Base-by-base conservation (phyloP, 441 rosid species). In the Pelargonium fulgidum region DNA sequence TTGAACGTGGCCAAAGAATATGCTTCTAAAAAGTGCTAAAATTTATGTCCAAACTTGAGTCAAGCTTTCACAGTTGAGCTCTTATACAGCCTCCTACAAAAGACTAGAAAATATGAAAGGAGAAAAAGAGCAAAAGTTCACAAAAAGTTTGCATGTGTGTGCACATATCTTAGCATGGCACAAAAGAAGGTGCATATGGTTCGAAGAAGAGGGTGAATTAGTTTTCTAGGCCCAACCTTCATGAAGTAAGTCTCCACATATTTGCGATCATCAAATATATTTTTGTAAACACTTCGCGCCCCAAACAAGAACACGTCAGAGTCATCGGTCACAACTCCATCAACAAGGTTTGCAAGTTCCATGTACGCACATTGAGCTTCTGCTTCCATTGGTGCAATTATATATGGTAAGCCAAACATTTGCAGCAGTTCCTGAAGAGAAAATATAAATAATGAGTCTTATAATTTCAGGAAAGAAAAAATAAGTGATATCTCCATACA, bases 311-410 rank as follows among this genome's bases (percentile, higher is more conserved):
- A 87, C 50, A 90, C 99, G 80, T 94, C 98, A 70, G 97, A 88
- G 77, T 95, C 99, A 76, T 92, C 98, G 68, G 99, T 92, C 76
- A 95, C 92, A 77, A 89, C 91, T 72, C 99, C 98, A 80, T 94
- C 99, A 48, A 94, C 96, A 80, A 90, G 86, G 87, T 88, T 82
- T 70, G 81, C 84, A 62, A 85, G 82, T 80, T 94, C 99, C 94
- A 94, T 83, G 75, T 81, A 85, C 74, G 98, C 99, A 83, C 99
- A 92, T 74, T 94, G 98, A 73, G 99, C 99, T 80, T 94, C 99
- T 68, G 98, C 99, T 82, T 94, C 99, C 98, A 90, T 94, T 66
- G 98, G 98, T 71, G 99, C 96, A 73, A 94, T 86, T 64, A 92
- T 87, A 83, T 90, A 94, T 16, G 98, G 99, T 79, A 95, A 69